Evolutionary conservation across 768 basidiomycete genomes (phyloP).

Genomic region (Podaxis mareebaensis): DNA sequence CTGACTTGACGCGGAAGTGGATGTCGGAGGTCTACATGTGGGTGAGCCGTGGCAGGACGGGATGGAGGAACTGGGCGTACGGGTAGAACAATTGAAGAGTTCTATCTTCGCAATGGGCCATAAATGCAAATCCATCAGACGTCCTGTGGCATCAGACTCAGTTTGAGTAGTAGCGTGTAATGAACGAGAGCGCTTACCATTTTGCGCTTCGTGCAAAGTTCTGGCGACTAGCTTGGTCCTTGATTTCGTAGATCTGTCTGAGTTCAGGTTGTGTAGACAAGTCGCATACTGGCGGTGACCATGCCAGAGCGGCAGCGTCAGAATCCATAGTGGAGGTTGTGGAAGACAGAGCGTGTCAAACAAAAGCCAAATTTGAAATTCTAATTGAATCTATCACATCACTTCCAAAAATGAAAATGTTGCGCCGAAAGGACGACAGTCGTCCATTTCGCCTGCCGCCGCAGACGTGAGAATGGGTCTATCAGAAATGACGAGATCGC

Average conservation of each 20-base stretch:
- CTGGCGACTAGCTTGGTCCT: conserved; percentile 24
- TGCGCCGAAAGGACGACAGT: not conserved
- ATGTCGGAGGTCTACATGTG: not conserved
- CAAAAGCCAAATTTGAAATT: not conserved
- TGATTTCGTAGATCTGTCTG: conserved; percentile 17
- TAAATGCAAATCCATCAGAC: conserved; percentile 67
- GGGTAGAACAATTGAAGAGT: conserved; percentile 54
- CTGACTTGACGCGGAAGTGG: not conserved
- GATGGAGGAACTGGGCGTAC: conserved; percentile 35
- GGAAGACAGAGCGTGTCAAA: not conserved
- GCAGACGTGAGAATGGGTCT: not conserved
- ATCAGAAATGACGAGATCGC: not conserved
- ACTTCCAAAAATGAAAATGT: not conserved
- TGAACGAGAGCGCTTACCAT: conserved; percentile 41
- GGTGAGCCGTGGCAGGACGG: not conserved
- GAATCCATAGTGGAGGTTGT: not conserved
- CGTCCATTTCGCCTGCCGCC: not conserved
- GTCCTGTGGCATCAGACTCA: conserved; percentile 47
- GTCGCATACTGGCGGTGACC: conserved; percentile 33
- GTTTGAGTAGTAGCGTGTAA: not conserved
- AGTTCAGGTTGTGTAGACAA: conserved; percentile 20
- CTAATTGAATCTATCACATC: not conserved
- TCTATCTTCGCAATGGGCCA: conserved; percentile 74
- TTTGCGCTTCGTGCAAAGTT: conserved; percentile 54
- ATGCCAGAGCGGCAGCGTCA: conserved; percentile 14